These are phyloP conservation scores for Camillea tinctor DNA, from an alignment of 2,329 filamentous ascomycete species.

Conservation along the genomic window DNA sequence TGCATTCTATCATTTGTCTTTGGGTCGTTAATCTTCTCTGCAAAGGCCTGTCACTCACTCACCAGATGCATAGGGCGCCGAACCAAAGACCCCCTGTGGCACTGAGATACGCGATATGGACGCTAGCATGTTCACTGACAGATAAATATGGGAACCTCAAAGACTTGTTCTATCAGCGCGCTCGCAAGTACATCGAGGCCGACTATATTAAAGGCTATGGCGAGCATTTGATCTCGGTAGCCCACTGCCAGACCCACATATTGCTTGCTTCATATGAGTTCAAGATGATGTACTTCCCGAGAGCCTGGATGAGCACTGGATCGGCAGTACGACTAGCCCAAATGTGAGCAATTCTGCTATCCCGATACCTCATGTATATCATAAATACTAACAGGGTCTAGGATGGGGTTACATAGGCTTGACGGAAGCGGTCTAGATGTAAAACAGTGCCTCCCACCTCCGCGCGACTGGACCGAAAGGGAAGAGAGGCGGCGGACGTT, in stretches of 20 bases:
- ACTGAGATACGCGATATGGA: slow-evolving; percentile 94
- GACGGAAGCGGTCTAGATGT: slow-evolving; percentile 83
- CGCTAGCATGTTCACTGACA: slow-evolving; percentile 78
- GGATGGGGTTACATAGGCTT: slow-evolving; percentile 87
- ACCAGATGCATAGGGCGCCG: slow-evolving; percentile 55
- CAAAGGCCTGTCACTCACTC: slow-evolving; percentile 2
- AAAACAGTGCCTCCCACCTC: slow-evolving; percentile 83
- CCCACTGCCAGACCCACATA: slow-evolving; percentile 82
- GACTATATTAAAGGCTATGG: slow-evolving; percentile 93
- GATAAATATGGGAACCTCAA: slow-evolving; percentile 80
- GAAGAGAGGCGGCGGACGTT: slow-evolving; percentile 92
- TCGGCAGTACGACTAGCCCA: slow-evolving; percentile 76
- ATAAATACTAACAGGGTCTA: slow-evolving; percentile 54
- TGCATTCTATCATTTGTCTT: neutral
- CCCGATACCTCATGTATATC: slow-evolving; percentile 37
- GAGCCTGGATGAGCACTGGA: slow-evolving; percentile 92
- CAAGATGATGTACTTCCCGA: slow-evolving; percentile 95
- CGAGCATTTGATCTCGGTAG: slow-evolving; percentile 81
- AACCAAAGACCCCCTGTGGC: slow-evolving; percentile 82
- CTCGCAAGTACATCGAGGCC: slow-evolving; percentile 84
- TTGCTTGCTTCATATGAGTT: slow-evolving; percentile 86
- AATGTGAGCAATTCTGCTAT: slow-evolving; percentile 58
- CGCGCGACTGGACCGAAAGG: slow-evolving; percentile 89
- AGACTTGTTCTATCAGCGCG: slow-evolving; percentile 84
- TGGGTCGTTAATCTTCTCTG: neutral